A percentile compares a stretch with the other conserved stretches of the same genome.
Conservation (phyloP, 2,329 filamentous ascomycete species). For the Coniella vitis region DNA sequence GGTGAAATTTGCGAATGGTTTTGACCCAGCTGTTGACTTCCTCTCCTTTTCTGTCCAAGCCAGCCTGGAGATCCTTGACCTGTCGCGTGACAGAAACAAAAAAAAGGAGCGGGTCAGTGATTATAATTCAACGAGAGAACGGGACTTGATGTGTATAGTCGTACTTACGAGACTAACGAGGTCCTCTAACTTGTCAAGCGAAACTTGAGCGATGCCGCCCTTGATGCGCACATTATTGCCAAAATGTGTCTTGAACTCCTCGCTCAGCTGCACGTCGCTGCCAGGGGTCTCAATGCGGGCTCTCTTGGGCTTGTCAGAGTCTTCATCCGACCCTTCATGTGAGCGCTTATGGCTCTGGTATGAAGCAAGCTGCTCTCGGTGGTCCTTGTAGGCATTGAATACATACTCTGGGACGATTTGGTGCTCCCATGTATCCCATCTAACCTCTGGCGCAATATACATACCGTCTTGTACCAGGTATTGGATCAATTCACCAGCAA, state of each 20-base stretch:
- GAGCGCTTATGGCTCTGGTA: constrained; percentile 39
- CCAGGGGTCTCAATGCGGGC: constrained; percentile 22
- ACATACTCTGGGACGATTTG: constrained; percentile 40
- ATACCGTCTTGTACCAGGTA: constrained; percentile 14
- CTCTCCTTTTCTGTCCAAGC: constrained; percentile 25
- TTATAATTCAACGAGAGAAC: not conserved
- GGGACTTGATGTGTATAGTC: not conserved
- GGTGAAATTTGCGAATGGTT: constrained; percentile 38
- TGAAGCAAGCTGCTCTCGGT: constrained; percentile 27
- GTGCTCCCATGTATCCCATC: constrained; percentile 34
- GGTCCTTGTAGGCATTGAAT: constrained; percentile 37
- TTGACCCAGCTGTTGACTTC: constrained; percentile 38
- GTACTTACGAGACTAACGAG: constrained; percentile 32
- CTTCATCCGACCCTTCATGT: constrained; percentile 32
- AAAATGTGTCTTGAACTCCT: constrained; percentile 26
- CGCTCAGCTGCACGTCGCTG: constrained; percentile 19
- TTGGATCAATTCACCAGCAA: constrained; percentile 37
- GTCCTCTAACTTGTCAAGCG: constrained; percentile 28
- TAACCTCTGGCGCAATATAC: constrained; percentile 5
- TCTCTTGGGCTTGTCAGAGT: constrained; percentile 24
- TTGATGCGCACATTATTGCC: constrained; percentile 18
- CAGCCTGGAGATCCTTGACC: constrained; percentile 31
- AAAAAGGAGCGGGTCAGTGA: constrained; percentile 13
- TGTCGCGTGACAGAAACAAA: constrained; percentile 18
- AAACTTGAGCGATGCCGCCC: constrained; percentile 18